Conservation (phyloP, 139 green algal genomes). For the Volvox reticuliferus region DNA sequence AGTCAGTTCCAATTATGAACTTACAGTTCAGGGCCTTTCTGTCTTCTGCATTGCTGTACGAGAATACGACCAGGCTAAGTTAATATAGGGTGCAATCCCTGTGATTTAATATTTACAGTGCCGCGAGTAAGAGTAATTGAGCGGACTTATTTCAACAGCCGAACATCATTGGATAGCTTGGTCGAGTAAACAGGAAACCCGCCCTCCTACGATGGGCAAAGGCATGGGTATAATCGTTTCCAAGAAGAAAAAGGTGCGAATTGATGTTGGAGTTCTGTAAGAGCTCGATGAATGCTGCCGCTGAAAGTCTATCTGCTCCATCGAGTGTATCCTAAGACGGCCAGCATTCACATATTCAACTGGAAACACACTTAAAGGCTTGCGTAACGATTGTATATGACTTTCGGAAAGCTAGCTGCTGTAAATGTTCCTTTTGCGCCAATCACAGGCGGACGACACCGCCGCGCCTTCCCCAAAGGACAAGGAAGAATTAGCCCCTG, state of each 20-base stretch:
- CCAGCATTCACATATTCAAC: neutral
- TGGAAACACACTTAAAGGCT: neutral
- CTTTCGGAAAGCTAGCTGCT: neutral
- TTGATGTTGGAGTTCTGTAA: neutral
- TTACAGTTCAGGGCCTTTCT: too few relatives aligned
- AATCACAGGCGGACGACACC: neutral
- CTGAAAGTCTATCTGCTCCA: neutral
- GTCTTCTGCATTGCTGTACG: too few relatives aligned
- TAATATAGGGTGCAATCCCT: too few relatives aligned
- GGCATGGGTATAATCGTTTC: slow-evolving; percentile 1
- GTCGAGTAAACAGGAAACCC: neutral
- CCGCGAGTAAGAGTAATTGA: too few relatives aligned
- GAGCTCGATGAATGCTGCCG: neutral
- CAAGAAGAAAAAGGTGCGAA: slow-evolving; percentile 31
- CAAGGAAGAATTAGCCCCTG: neutral
- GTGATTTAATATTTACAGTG: too few relatives aligned
- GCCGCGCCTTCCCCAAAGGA: neutral
- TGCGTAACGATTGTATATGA: neutral
- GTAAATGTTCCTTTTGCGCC: neutral
- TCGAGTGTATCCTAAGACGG: neutral
- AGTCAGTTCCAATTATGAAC: too few relatives aligned
- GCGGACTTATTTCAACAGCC: too few relatives aligned
- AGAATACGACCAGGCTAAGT: too few relatives aligned
- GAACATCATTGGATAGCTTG: too few relatives aligned
- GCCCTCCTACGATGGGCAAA: slow-evolving; percentile 18